phyloP scores from a whole-genome alignment of 2,329 filamentous ascomycete species.

The Penicillium corylophilum region DNA sequence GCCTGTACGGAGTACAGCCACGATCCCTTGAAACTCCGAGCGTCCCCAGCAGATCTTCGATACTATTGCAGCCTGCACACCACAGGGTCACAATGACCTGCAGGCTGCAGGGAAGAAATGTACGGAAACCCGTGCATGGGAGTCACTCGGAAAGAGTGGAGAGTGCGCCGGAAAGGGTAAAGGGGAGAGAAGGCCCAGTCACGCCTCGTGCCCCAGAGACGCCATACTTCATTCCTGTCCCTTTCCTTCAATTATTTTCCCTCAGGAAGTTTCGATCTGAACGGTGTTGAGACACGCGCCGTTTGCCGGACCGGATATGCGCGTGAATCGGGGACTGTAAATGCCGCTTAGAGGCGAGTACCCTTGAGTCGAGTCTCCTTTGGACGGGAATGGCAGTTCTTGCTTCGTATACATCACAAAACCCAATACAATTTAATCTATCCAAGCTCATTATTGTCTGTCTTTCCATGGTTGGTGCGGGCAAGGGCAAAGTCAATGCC shows the following conservation, averaged over 20 bases:
- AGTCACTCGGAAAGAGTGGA: conserved; percentile 8
- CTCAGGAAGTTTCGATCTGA: conserved; percentile 6
- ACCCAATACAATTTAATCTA: not conserved
- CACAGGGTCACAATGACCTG: conserved; percentile 14
- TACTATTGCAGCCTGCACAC: not conserved
- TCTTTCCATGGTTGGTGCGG: not conserved
- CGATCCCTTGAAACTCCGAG: conserved; percentile 1
- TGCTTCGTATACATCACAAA: not conserved
- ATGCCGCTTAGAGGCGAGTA: not conserved
- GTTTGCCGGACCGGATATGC: conserved; percentile 12
- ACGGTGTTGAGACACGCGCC: conserved; percentile 1
- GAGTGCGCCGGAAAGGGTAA: conserved; percentile 19
- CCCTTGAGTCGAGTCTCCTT: not conserved
- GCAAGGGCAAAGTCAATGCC: conserved; percentile 3
- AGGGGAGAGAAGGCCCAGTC: conserved; percentile 11
- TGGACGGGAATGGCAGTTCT: not conserved
- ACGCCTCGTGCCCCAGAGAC: conserved; percentile 17
- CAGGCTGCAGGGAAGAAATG: conserved; percentile 23
- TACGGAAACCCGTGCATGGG: conserved; percentile 16
- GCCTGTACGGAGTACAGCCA: conserved; percentile 3
- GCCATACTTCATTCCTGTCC: conserved; percentile 16
- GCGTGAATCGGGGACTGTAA: conserved; percentile 6
- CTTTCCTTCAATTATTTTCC: not conserved
- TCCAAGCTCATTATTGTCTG: not conserved
- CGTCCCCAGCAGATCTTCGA: not conserved